Evolutionary conservation across 129 eudicot species (phyloP), one percentile per base, ranked within the genome.

Genomic region (Rutidosis leptorrhynchoides): DNA sequence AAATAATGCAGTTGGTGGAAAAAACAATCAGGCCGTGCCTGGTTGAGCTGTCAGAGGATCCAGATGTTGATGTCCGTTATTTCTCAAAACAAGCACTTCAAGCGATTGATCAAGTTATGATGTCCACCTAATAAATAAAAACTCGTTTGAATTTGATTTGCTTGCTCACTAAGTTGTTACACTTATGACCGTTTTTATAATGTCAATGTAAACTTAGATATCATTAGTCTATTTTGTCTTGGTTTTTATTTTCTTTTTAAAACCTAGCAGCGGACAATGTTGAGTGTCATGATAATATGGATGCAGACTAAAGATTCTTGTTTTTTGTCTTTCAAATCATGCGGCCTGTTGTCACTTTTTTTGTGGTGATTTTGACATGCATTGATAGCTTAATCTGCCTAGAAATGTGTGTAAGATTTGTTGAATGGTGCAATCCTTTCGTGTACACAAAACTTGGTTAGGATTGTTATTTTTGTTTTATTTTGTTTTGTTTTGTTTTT

Each of bases 61-160:
- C 99, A 20, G 99, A 94, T 65, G 99, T 94, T 4, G 99, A 94
- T 79, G 99, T 93, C 26, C 96, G 99, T 57, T 89, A 37, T 58
- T 94, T 86, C 21, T 93, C 99, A 4, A 94, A 86, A 69, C 84
- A 89, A 79, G 99, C 99, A 10, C 96, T 94, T 33, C 95, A 89
- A 70, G 90, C 99, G 0, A 89, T 83, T 25, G 95, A 94, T 61
- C 64, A 84, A 48, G 96, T 79, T 49, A 93, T 93, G 95, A 92
- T 92, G 99, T 78, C 96, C 7, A 81, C 84, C 78, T 85, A 85
- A 70, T n/a, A n/a, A n/a, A n/a, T n/a, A 63, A 15, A 53, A 68
- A 30, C 32, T 24, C 3, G 15, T 28, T 59, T 55, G 57, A 68
- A 71, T 35, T 71, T 42, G 51, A 25, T 10, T 49, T 49, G 55